Conservation (phyloP, 2,329 filamentous ascomycete species). For the Orbilia blumenaviensis region DNA sequence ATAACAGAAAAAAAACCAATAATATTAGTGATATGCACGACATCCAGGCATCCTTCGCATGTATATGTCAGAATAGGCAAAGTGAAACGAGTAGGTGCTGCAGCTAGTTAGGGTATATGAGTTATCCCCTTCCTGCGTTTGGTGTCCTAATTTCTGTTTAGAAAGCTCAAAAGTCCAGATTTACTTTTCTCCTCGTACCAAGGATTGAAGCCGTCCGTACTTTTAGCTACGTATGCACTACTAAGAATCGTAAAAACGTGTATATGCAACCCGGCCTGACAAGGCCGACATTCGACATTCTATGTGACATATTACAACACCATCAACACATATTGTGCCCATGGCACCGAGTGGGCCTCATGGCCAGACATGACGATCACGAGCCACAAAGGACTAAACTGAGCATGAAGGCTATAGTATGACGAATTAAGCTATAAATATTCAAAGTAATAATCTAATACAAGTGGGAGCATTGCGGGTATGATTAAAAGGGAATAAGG, state of each 20-base stretch:
- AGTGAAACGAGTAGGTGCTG: neutral
- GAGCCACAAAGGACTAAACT: no score
- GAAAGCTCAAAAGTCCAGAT: neutral
- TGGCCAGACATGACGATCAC: no score
- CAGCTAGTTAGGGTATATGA: neutral
- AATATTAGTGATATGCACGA: conserved; percentile 28
- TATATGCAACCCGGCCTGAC: neutral
- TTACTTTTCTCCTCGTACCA: neutral
- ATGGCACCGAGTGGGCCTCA: no score
- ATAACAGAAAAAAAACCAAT: neutral
- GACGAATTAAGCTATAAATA: neutral
- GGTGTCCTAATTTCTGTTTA: neutral
- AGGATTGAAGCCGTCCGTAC: neutral
- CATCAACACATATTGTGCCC: neutral
- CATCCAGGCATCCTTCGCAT: conserved; percentile 27
- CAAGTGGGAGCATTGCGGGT: no score
- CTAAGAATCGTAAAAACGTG: neutral
- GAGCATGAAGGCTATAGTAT: neutral
- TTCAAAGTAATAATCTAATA: no score
- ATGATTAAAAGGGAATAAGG: neutral
- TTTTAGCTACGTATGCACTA: neutral
- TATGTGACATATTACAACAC: neutral
- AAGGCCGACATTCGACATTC: neutral
- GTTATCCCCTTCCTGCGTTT: neutral
- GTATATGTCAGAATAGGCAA: conserved; percentile 25